These are phyloP conservation scores for Vitis cinerea DNA, from an alignment of 164 flowering plant species.

Conservation along the genomic window DNA sequence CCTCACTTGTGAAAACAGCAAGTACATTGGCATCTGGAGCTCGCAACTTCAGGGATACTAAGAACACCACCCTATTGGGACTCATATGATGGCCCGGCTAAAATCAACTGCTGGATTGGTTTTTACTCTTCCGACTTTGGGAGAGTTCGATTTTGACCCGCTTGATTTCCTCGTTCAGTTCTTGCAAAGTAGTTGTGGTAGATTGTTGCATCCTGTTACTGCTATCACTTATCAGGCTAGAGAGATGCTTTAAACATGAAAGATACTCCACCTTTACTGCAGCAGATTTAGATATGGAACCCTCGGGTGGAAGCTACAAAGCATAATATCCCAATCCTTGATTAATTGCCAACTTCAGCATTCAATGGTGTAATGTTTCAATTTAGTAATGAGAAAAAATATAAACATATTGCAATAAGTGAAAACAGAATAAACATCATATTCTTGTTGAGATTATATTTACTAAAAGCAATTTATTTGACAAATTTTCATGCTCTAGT, in stretches of 20 bases:
- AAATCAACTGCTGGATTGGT: constrained; percentile 4
- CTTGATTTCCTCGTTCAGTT: constrained; percentile 56
- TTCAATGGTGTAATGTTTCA: background rate
- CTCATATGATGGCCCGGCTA: no score
- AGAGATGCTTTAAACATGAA: constrained; percentile 55
- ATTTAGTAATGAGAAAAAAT: background rate
- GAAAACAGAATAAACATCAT: no score
- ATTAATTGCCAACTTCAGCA: background rate
- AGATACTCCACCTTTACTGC: constrained; percentile 47
- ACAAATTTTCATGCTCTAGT: no score
- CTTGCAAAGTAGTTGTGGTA: constrained; percentile 19
- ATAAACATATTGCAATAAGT: no score
- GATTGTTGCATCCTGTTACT: constrained; percentile 8
- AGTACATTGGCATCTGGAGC: no score
- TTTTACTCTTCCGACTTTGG: constrained; percentile 14
- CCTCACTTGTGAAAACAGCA: no score
- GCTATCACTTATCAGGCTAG: constrained; percentile 26
- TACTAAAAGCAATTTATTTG: no score
- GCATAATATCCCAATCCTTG: background rate
- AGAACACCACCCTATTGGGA: no score
- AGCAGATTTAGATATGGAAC: constrained; percentile 24
- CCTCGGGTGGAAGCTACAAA: constrained; percentile 34
- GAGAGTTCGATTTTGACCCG: constrained; percentile 47
- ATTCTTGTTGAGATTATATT: no score
- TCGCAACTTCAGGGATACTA: no score